Evolutionary conservation across 2,329 filamentous ascomycete species (phyloP).

Genomic region (Xylariaceae sp.): DNA sequence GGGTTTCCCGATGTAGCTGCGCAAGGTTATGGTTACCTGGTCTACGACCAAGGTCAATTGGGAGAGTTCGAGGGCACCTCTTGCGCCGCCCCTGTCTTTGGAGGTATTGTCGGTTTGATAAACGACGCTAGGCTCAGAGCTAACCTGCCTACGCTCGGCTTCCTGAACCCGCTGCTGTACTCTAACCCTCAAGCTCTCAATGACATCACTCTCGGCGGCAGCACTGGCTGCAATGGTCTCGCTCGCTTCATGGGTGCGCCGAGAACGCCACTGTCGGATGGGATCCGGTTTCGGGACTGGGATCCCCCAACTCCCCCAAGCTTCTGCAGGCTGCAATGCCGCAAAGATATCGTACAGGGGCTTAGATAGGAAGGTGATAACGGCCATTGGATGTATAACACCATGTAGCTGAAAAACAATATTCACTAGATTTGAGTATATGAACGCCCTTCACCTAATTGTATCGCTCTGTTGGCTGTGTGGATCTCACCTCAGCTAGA

Average conservation of each 20-base stretch:
- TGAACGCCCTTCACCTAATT: too few species aligned
- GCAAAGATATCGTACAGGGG: background rate
- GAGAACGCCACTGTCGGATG: constrained; percentile 29
- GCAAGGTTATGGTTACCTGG: constrained; percentile 38
- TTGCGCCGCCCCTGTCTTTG: constrained; percentile 52
- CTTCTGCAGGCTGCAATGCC: constrained; percentile 17
- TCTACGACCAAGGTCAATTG: constrained; percentile 35
- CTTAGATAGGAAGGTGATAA: background rate
- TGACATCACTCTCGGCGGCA: constrained; percentile 30
- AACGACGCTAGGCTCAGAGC: constrained; percentile 50
- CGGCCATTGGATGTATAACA: too few species aligned
- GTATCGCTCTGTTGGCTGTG: too few species aligned
- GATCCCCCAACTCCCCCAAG: constrained; percentile 28
- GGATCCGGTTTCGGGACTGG: constrained; percentile 33
- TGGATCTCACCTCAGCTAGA: too few species aligned
- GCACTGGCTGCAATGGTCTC: constrained; percentile 24
- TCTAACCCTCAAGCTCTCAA: constrained; percentile 24
- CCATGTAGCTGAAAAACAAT: too few species aligned
- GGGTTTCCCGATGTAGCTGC: constrained; percentile 52
- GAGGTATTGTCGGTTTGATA: constrained; percentile 51
- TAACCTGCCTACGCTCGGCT: constrained; percentile 42
- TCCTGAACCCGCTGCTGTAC: constrained; percentile 49
- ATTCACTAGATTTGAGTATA: too few species aligned
- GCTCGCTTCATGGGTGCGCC: constrained; percentile 20
- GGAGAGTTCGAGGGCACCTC: constrained; percentile 28